phyloP scores from a whole-genome alignment of 2,329 filamentous ascomycete genomes.

The Didymella lethalis region DNA sequence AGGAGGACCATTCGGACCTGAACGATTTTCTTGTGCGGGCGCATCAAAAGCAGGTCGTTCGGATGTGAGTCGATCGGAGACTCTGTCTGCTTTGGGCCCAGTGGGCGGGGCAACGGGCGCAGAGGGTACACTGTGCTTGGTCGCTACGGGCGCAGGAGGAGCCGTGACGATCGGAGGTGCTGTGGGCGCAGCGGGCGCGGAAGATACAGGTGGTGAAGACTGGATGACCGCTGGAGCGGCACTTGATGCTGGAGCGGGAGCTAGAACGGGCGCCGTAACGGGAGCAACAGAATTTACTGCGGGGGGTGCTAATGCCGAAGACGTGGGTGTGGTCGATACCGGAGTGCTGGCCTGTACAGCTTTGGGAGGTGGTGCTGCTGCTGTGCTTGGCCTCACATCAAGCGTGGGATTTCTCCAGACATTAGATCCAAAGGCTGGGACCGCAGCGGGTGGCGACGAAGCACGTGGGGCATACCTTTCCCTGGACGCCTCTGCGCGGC shows the following conservation, averaged over 20 bases:
- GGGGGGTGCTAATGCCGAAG: slow-evolving; percentile 30
- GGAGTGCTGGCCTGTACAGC: slow-evolving; percentile 32
- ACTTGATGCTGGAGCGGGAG: slow-evolving; percentile 34
- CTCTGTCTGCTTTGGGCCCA: slow-evolving; percentile 52
- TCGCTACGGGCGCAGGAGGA: slow-evolving; percentile 32
- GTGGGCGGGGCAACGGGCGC: slow-evolving; percentile 46
- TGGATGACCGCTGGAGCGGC: not conserved
- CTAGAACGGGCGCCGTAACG: slow-evolving; percentile 37
- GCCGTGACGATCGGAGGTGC: slow-evolving; percentile 33
- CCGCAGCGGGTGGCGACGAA: slow-evolving; percentile 63
- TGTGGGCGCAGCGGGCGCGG: slow-evolving; percentile 19
- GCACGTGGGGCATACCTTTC: slow-evolving; percentile 57
- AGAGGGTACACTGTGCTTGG: slow-evolving; percentile 25
- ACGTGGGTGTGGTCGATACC: slow-evolving; percentile 25
- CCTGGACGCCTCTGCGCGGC: slow-evolving; percentile 56
- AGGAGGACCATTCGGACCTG: slow-evolving; percentile 24
- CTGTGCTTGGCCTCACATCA: slow-evolving; percentile 42
- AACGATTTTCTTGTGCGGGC: slow-evolving; percentile 31
- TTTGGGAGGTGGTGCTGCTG: slow-evolving; percentile 40
- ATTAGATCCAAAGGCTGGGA: slow-evolving; percentile 63
- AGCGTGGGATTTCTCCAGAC: slow-evolving; percentile 54
- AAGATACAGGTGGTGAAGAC: not conserved
- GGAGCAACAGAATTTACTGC: slow-evolving; percentile 5
- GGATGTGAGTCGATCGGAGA: slow-evolving; percentile 36
- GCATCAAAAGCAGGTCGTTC: slow-evolving; percentile 39